Conservation (phyloP, 768 basidiomycete genomes). For the Tulasnella sp. region DNA sequence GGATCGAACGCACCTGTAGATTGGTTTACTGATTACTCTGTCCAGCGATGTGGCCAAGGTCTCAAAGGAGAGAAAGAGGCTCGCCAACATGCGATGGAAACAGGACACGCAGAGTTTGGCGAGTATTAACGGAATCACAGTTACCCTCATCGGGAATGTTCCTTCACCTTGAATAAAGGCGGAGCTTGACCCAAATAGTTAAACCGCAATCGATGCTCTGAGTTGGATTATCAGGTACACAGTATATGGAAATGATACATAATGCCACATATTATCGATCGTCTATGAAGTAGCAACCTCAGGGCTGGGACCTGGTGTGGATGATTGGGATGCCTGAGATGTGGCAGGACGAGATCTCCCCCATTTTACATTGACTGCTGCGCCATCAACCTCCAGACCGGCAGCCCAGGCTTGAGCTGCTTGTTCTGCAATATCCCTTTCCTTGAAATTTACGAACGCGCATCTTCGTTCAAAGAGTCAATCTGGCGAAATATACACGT, state of each 20-base stretch:
- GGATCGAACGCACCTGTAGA: constrained; percentile 17
- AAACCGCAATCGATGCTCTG: too few relatives aligned
- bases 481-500: not conserved
- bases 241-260: too few relatives aligned
- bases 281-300: too few relatives aligned
- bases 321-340: too few relatives aligned
- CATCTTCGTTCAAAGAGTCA: constrained; percentile 37
- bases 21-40: constrained; percentile 9
- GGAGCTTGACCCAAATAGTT: too few relatives aligned
- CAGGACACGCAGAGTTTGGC: constrained; percentile 75
- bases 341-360: constrained; percentile 43
- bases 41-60: constrained; percentile 64
- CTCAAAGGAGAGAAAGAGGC: constrained; percentile 93
- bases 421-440: constrained; percentile 66
- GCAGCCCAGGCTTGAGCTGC: constrained; percentile 85
- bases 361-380: constrained; percentile 69
- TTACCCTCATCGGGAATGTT: too few relatives aligned
- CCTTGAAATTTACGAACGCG: constrained; percentile 90
- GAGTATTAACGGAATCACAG: constrained; percentile 41
- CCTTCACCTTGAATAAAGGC: too few relatives aligned
- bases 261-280: too few relatives aligned
- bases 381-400: constrained; percentile 75
- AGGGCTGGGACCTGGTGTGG: too few relatives aligned
- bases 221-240: too few relatives aligned
- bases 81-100: constrained; percentile 70